Percentiles rank a stretch among this genome's conserved stretches.
Evolutionary conservation across 345 rosid genomes (phyloP).

Genomic region (Euphorbia lathyris): DNA sequence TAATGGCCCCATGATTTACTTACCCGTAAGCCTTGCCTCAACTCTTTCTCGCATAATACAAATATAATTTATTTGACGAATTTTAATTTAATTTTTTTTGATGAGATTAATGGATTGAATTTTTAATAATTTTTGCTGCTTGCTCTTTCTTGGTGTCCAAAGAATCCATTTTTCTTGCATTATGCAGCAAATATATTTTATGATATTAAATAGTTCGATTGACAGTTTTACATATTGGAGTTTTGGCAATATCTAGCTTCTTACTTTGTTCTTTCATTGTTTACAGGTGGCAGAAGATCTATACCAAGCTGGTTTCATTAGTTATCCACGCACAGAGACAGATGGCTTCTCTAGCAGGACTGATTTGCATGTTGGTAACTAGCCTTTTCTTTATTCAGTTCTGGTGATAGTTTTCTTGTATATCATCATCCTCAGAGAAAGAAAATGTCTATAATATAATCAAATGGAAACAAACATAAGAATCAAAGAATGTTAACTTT

Average conservation of each 20-base stretch:
- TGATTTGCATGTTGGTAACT: conserved; percentile 80
- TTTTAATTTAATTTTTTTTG: not conserved
- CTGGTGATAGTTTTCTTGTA: not conserved
- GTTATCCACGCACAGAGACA: conserved; percentile 99
- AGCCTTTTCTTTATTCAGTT: conserved; percentile 5
- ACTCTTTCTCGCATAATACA: not conserved
- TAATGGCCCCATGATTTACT: not conserved
- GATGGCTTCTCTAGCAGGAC: conserved; percentile 83
- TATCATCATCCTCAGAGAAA: not conserved
- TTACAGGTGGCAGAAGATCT: conserved; percentile 94
- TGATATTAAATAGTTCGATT: not conserved
- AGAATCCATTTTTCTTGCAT: not conserved
- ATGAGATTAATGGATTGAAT: not conserved
- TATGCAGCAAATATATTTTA: not conserved
- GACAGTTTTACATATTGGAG: not conserved
- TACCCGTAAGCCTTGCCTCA: not conserved
- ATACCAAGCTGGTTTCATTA: conserved; percentile 92
- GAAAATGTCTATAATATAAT: not conserved
- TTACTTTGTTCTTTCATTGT: conserved; percentile 19
- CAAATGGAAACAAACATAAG: not conserved
- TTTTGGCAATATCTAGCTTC: conserved; percentile 9
- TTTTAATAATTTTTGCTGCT: conserved; percentile 3
- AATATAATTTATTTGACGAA: not conserved
- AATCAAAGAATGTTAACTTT: not conserved
- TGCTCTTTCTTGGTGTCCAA: not conserved